Evolutionary conservation across 306 rosid genomes (phyloP).

Genomic region (Vigna radiata): DNA sequence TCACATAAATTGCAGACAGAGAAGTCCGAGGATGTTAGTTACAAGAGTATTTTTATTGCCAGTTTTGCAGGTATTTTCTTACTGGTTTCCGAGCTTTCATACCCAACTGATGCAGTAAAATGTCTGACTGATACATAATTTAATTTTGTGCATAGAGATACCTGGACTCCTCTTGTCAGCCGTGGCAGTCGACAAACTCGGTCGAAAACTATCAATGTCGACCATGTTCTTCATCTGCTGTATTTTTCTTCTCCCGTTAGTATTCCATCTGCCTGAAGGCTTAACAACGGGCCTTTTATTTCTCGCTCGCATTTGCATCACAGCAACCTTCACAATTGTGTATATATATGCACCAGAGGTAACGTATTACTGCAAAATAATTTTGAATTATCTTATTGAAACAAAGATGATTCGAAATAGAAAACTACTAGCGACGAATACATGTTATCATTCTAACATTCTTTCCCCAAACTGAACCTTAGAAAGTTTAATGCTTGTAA

Average conservation of each 20-base stretch:
- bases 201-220: constrained; percentile 92
- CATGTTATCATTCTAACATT: background rate
- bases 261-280: constrained; percentile 64
- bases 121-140: constrained; percentile 49
- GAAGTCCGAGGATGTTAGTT: constrained; percentile 59
- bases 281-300: constrained; percentile 80
- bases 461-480: background rate
- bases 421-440: background rate
- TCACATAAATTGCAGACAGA: constrained; percentile 53
- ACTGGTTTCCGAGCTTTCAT: constrained; percentile 31
- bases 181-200: constrained; percentile 77
- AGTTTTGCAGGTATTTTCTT: constrained; percentile 86
- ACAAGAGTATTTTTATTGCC: constrained; percentile 75
- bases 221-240: constrained; percentile 80
- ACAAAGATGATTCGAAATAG: background rate
- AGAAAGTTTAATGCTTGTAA: background rate
- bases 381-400: constrained; percentile 37
- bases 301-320: constrained; percentile 98
- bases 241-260: constrained; percentile 80
- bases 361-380: constrained; percentile 32
- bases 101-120: constrained; percentile 34
- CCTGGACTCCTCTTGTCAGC: constrained; percentile 93
- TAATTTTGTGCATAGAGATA: constrained; percentile 68
- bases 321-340: constrained; percentile 79
- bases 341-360: constrained; percentile 99